Evolutionary conservation across 805 yeast genomes (phyloP).

Genomic region (Saturnispora zaruensis): DNA sequence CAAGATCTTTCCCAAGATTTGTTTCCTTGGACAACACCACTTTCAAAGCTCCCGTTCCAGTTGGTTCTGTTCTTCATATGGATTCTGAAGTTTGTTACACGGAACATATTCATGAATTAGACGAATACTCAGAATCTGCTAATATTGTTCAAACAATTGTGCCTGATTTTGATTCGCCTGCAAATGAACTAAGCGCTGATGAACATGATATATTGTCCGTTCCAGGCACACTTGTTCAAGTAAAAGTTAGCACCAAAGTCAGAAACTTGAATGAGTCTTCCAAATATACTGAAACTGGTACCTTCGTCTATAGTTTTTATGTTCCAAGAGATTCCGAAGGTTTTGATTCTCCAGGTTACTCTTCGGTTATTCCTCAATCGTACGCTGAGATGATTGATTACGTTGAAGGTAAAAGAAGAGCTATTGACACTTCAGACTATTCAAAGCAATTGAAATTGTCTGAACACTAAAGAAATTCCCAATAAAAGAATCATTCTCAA

Average conservation of each 20-base stretch:
- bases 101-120: conserved; percentile 51
- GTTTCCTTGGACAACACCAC: conserved; percentile 86
- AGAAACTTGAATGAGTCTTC: conserved; percentile 49
- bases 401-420: conserved; percentile 85
- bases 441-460: conserved; percentile 37
- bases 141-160: conserved; percentile 18
- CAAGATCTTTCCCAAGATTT: conserved; percentile 80
- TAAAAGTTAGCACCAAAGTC: conserved; percentile 77
- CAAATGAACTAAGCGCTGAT: conserved; percentile 44
- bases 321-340: conserved; percentile 53
- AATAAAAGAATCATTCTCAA: not conserved
- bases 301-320: conserved; percentile 82
- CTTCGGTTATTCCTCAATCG: conserved; percentile 76
- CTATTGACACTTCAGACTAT: conserved; percentile 68
- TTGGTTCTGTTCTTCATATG: conserved; percentile 81
- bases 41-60: conserved; percentile 92
- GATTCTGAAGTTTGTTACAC: conserved; percentile 80
- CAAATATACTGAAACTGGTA: conserved; percentile 64
- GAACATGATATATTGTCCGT: conserved; percentile 53
- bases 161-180: conserved; percentile 47
- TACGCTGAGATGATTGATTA: conserved; percentile 90
- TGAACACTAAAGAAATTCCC: conserved; percentile 10
- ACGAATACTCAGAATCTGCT: conserved; percentile 23
- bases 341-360: conserved; percentile 45
- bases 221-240: conserved; percentile 87